Base-by-base conservation (phyloP, 768 basidiomycete species). In the Russula lepida region DNA sequence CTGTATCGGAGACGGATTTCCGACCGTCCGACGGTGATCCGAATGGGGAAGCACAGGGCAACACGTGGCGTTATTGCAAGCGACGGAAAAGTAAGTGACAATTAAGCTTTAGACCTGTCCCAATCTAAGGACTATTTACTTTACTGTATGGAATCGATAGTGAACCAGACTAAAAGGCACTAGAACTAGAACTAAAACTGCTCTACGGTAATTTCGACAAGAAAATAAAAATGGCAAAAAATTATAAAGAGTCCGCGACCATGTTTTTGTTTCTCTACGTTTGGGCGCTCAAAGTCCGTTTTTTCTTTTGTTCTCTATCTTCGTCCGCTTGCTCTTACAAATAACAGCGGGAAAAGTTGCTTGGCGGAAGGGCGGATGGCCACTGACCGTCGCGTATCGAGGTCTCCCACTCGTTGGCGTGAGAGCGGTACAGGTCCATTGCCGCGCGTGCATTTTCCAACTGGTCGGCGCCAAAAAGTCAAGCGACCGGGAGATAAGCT, bases 311-410 rank as follows among this genome's bases (percentile, higher is more conserved):
- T 37, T 17, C 35, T 37, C 35, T 37, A 13, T n/a, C 30, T 15
- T 41, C 43, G 37, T 9, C 37, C 30, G 43, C 25, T 52, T 13
- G 23, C 4, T 12, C 23, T 74, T 69, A 89, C 55, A 82, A 71
- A 69, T 89, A 92, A 70, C 88, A 92, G 65, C 88, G 81, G 56
- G 89, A 89, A 72, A 88, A 92, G 9, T 84, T 83, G 71, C 82
- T 84, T 0, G 89, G 89, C 37, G 89, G 88, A 52, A 92, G 79
- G 56, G 77, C 77, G 60, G 81, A 85, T 1, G 89, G 89, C 89
- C 89, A 92, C 62, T 84, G 82, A 11, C 81, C 82, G 33, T 73
- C 74, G 15, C 77, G 70, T 47, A 91, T 76, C 23, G 81, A 76
- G 11, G 64, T 69, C 68, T 92, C 89, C 89, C 89, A 92, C 58